Base-by-base conservation (phyloP, 2,329 filamentous ascomycete species). In the Beauveria sp. region DNA sequence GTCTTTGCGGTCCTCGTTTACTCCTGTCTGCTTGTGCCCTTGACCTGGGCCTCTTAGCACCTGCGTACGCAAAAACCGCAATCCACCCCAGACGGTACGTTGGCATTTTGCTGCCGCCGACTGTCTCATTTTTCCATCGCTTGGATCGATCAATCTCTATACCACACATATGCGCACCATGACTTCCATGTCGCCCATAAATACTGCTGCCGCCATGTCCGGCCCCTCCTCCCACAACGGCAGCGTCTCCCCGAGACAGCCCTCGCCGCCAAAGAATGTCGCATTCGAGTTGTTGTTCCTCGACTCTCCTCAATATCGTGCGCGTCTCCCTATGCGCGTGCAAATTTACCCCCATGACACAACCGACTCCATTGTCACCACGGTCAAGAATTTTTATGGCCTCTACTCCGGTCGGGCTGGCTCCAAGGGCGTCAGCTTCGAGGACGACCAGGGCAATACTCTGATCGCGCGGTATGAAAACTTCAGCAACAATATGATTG, bases 311-410 rank as follows among this genome's bases (percentile, higher is more conserved):
- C 84, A 88, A 71, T 85, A 84, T 68, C 85, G 86, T 68, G 89
- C 88, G 76, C 87, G 90, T 71, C 80, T 93, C 67, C 89, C 90
- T n/a, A 88, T 93, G 85, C 83, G 89, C 70, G 89, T 93, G 60
- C 90, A 96, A 71, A 97, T 99, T 68, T 96, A 89, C 71, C 91
- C 91, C 52, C 93, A 98, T 75, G 95, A 99, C 79, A 93, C 91
- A 58, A 98, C 93, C 24, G 93, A 98, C 73, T 97, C 93, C 42
- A 99, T 99, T 77, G 91, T 98, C 66, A 95, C 92, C 16, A 98
- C 95, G 1, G 93, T 98, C 71, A 98, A 96, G 83, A 98, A 97
- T 80, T 98, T 98, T 79, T 98, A 96, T 73, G 95, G 95, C 64
- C 83, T 99, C 67, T 97, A 97, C 74, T 90, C 93, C 66, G 87